A percentile compares a stretch with the other conserved stretches of the same genome.
phyloP scores from a whole-genome alignment of 2,329 filamentous ascomycete genomes.

The Venturia asperata region DNA sequence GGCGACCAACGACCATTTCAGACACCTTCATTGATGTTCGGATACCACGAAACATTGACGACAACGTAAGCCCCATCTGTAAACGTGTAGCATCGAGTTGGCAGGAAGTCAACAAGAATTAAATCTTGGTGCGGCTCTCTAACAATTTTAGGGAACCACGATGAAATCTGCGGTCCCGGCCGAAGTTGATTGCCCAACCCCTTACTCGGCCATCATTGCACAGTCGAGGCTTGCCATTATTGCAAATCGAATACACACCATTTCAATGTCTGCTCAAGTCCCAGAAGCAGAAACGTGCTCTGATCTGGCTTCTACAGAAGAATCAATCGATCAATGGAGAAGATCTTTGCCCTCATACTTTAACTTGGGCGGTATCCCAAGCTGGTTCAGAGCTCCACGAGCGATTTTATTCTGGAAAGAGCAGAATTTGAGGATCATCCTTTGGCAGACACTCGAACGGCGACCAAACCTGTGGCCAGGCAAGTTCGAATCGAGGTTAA shows the following conservation, averaged over 20 bases:
- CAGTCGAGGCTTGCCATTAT: slow-evolving; percentile 23
- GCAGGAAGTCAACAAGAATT: no score
- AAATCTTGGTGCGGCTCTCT: background rate
- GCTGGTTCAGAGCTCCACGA: slow-evolving; percentile 23
- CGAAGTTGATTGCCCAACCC: slow-evolving; percentile 20
- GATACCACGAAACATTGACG: slow-evolving; percentile 21
- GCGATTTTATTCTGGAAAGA: slow-evolving; percentile 24
- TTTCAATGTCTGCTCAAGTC: slow-evolving; percentile 18
- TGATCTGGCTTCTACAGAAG: slow-evolving; percentile 22
- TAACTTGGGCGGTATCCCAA: slow-evolving; percentile 20
- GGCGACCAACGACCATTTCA: slow-evolving; percentile 25
- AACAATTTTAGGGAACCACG: slow-evolving; percentile 1
- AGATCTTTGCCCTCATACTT: slow-evolving; percentile 23
- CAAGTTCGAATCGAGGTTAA: slow-evolving; percentile 21
- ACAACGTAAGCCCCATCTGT: slow-evolving; percentile 18
- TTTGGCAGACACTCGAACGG: slow-evolving; percentile 22
- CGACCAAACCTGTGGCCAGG: slow-evolving; percentile 21
- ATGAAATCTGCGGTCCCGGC: slow-evolving; percentile 7
- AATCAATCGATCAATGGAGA: slow-evolving; percentile 23
- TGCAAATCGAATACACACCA: slow-evolving; percentile 23
- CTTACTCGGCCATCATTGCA: slow-evolving; percentile 22
- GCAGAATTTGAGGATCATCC: slow-evolving; percentile 23
- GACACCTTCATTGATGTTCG: slow-evolving; percentile 21
- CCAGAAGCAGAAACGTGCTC: slow-evolving; percentile 19
- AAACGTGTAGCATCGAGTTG: no score